Conservation (phyloP, 2,329 filamentous ascomycete genomes). For the Aspergillus udagawae region DNA sequence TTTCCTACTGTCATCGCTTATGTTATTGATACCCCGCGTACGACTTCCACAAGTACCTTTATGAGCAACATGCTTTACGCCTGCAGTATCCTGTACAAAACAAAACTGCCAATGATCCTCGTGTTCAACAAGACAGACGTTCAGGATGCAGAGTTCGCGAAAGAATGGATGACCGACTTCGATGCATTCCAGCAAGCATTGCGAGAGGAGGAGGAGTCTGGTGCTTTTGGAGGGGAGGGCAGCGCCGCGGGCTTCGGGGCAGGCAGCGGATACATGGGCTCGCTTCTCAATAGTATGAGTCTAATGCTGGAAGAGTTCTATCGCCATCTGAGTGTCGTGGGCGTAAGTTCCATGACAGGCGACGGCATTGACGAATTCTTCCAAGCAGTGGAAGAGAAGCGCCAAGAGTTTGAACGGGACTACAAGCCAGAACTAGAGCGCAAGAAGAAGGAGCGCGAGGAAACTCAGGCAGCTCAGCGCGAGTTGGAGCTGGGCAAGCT, state of each 20-base stretch:
- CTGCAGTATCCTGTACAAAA: slow-evolving; percentile 98
- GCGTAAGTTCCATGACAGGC: slow-evolving; percentile 88
- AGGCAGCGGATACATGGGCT: slow-evolving; percentile 94
- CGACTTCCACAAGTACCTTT: slow-evolving; percentile 89
- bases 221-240: slow-evolving; percentile 69
- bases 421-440: slow-evolving; percentile 90
- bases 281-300: slow-evolving; percentile 94
- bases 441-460: slow-evolving; percentile 69
- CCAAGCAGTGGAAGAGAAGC: slow-evolving; percentile 79
- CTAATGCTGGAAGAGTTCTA: slow-evolving; percentile 98
- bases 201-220: slow-evolving; percentile 71
- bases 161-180: slow-evolving; percentile 99
- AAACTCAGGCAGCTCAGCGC: slow-evolving; percentile 65
- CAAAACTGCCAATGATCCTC: slow-evolving; percentile 94
- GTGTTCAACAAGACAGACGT: slow-evolving; percentile 99
- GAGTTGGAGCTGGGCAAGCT: slow-evolving; percentile 84
- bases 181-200: slow-evolving; percentile 90
- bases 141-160: slow-evolving; percentile 83
- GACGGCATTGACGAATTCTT: slow-evolving; percentile 93
- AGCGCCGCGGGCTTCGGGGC: slow-evolving; percentile 56
- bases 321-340: slow-evolving; percentile 85
- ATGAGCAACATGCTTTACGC: slow-evolving; percentile 99
- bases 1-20: slow-evolving; percentile 98
- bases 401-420: slow-evolving; percentile 80
- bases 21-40: slow-evolving; percentile 93